Percentiles rank a stretch among this genome's conserved stretches.
Evolutionary conservation across 192 early-diverging fungal genomes (phyloP).

Genomic region (Gamsiella multidivaricata): DNA sequence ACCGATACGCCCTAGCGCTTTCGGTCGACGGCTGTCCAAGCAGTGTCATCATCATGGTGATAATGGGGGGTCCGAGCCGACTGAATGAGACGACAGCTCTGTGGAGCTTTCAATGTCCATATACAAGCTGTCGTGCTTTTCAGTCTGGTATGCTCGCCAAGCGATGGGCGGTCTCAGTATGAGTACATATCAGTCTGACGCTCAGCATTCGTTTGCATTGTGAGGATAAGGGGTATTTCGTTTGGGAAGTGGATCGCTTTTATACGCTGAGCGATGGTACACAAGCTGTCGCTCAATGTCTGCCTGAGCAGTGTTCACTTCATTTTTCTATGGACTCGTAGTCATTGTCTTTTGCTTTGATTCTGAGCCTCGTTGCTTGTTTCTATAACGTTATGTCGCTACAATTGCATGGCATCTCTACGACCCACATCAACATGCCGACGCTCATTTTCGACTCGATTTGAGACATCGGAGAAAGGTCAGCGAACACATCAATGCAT

Average conservation of each 20-base stretch:
- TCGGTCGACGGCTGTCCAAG: not conserved
- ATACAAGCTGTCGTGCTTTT: not conserved
- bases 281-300: constrained; percentile 3
- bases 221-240: constrained; percentile 3
- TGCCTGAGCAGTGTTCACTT: not conserved
- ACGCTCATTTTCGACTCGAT: not conserved
- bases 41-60: constrained; percentile 1
- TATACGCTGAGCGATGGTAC: not conserved
- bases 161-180: not conserved
- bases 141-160: constrained; percentile 4
- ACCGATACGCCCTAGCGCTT: not conserved
- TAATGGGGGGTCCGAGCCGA: not conserved
- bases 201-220: constrained; percentile 2
- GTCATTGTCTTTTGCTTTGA: not conserved
- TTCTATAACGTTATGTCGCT: not conserved
- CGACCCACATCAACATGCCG: not conserved
- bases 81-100: not conserved
- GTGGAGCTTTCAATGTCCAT: not conserved
- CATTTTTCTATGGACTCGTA: not conserved
- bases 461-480: not conserved
- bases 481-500: not conserved
- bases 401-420: not conserved
- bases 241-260: constrained; percentile 3
- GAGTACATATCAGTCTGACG: not conserved
- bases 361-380: not conserved